These are phyloP conservation scores for Biscogniauxia marginata DNA, from an alignment of 2,329 filamentous ascomycete species.

Conservation along the genomic window DNA sequence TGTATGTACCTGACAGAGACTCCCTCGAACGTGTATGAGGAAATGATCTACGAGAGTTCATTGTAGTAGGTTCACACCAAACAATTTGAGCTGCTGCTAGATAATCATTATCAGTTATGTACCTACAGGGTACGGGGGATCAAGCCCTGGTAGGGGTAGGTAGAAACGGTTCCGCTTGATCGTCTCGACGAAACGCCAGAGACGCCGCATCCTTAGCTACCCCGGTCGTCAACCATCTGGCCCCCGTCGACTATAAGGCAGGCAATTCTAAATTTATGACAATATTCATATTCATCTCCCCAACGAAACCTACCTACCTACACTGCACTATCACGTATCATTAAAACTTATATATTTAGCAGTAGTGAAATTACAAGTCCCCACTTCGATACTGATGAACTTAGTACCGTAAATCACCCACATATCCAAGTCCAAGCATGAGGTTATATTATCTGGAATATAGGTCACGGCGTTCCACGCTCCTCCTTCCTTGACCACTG, in stretches of 20 bases:
- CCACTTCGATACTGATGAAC: too few species aligned
- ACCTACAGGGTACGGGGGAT: not conserved
- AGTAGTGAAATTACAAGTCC: not conserved
- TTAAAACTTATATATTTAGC: not conserved
- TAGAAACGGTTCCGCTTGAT: not conserved
- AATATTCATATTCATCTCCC: too few species aligned
- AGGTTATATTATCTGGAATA: not conserved
- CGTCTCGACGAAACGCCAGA: slow-evolving; percentile 1
- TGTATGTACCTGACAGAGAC: not conserved
- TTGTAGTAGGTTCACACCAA: too few species aligned
- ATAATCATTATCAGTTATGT: not conserved
- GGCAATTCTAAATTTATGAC: not conserved
- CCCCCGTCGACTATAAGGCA: not conserved
- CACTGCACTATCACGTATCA: not conserved
- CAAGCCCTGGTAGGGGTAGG: not conserved
- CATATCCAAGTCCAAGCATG: not conserved
- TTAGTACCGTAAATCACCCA: not conserved
- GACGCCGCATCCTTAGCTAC: not conserved
- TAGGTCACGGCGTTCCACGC: too few species aligned
- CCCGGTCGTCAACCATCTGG: not conserved
- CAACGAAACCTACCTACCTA: not conserved
- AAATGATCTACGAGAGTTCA: not conserved
- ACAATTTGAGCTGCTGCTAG: too few species aligned
- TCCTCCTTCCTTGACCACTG: not conserved
- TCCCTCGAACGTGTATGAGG: not conserved